Conservation (phyloP, 2,329 filamentous ascomycete genomes). For the Aspergillus cejpii region DNA sequence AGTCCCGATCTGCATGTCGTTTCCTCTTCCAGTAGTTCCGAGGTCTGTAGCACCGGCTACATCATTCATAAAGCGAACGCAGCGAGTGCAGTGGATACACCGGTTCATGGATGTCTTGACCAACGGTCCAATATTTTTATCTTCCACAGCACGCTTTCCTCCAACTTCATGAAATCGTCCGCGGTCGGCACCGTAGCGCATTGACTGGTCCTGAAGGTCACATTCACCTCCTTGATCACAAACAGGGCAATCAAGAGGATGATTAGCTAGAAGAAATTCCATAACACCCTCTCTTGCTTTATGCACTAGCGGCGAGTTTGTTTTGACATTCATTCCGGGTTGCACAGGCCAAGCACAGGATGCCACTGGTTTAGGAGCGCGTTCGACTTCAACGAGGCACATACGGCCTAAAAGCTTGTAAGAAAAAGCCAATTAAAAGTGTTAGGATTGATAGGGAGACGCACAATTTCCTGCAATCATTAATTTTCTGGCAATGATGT, state of each 20-base stretch:
- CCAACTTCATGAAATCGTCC: conserved; percentile 93
- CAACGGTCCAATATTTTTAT: conserved; percentile 97
- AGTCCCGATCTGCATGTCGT: conserved; percentile 95
- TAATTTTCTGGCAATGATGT: conserved; percentile 61
- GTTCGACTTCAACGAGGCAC: conserved; percentile 97
- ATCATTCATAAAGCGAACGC: conserved; percentile 96
- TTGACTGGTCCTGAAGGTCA: conserved; percentile 98
- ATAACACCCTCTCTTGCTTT: conserved; percentile 98
- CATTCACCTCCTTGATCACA: conserved; percentile 99
- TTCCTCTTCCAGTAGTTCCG: conserved; percentile 88
- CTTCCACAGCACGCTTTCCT: conserved; percentile 95
- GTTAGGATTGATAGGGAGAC: conserved; percentile 8
- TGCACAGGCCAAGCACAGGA: conserved; percentile 99
- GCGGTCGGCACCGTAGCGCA: conserved; percentile 94
- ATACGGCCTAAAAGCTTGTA: conserved; percentile 57
- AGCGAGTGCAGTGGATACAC: conserved; percentile 98
- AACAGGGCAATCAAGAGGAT: conserved; percentile 91
- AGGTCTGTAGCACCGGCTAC: conserved; percentile 92
- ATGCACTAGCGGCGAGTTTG: conserved; percentile 89
- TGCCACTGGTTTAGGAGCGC: conserved; percentile 90
- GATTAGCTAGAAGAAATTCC: conserved; percentile 96
- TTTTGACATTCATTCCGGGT: conserved; percentile 98
- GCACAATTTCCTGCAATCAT: conserved; percentile 96
- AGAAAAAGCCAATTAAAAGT: conserved; percentile 1
- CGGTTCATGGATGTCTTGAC: conserved; percentile 99